Conservation (phyloP, 2,329 filamentous ascomycete species). For the Hirsutella rhossiliensis region DNA sequence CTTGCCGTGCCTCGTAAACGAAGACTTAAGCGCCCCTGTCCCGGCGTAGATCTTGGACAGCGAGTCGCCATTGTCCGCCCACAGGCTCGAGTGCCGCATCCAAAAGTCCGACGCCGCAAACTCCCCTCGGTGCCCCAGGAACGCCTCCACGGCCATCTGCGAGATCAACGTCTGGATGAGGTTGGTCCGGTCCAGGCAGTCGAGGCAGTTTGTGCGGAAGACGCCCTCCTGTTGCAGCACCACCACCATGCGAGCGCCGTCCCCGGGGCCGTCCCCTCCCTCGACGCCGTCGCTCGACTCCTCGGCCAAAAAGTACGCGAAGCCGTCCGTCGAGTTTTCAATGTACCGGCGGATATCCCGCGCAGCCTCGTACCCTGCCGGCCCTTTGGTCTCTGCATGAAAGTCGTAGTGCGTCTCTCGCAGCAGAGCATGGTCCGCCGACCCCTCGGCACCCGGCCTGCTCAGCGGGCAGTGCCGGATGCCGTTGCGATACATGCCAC, state of each 20-base stretch:
- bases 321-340: slow-evolving; percentile 66
- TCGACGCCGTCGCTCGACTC: slow-evolving; percentile 46
- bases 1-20: slow-evolving; percentile 86
- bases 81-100: slow-evolving; percentile 82
- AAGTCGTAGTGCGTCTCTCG: slow-evolving; percentile 88
- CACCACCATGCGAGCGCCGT: slow-evolving; percentile 41
- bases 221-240: slow-evolving; percentile 89
- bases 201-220: slow-evolving; percentile 90
- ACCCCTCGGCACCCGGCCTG: slow-evolving; percentile 39
- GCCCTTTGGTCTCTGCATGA: slow-evolving; percentile 82
- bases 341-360: slow-evolving; percentile 70
- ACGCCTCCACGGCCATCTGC: slow-evolving; percentile 80
- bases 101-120: slow-evolving; percentile 70
- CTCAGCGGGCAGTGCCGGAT: slow-evolving; percentile 65
- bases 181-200: slow-evolving; percentile 93
- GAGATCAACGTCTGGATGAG: slow-evolving; percentile 93
- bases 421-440: slow-evolving; percentile 60
- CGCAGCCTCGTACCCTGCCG: slow-evolving; percentile 83
- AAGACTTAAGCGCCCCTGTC: slow-evolving; percentile 89
- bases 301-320: slow-evolving; percentile 85
- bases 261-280: slow-evolving; percentile 17
- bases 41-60: slow-evolving; percentile 93
- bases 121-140: slow-evolving; percentile 61
- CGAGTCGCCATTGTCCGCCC: slow-evolving; percentile 95
- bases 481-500: slow-evolving; percentile 65